Evolutionary conservation across 139 green algal species (phyloP).

Genomic region (Micractinium conductrix): DNA sequence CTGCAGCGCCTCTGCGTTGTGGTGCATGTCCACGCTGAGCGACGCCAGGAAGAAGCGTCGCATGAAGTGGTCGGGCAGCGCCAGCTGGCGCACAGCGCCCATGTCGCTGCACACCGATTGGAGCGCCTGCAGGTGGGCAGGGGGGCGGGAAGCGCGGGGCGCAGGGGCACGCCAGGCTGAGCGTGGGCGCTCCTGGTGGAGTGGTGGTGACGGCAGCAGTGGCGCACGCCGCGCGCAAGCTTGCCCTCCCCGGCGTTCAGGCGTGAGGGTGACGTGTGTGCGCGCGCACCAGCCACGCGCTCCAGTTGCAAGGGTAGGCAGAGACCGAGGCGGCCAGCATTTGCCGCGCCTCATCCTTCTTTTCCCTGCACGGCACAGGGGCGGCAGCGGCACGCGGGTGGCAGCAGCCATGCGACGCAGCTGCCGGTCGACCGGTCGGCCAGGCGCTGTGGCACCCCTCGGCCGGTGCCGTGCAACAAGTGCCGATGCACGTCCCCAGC

Average conservation of each 20-base stretch:
- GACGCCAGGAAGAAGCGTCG: constrained; percentile 80
- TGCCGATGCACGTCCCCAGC: background rate
- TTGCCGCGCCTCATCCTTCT: constrained; percentile 50
- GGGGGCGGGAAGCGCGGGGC: background rate
- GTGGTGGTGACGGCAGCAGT: background rate
- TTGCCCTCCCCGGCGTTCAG: no score
- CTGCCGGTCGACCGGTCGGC: background rate
- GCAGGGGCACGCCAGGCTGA: no score
- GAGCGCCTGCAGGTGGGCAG: constrained; percentile 59
- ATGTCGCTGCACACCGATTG: constrained; percentile 56
- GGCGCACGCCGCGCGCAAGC: background rate
- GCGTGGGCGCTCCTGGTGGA: background rate
- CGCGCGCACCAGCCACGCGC: constrained; percentile 88
- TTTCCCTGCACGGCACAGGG: constrained; percentile 27
- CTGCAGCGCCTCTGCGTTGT: constrained; percentile 82
- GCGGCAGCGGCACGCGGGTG: background rate
- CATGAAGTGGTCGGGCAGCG: constrained; percentile 80
- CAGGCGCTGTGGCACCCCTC: no score
- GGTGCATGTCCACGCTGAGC: constrained; percentile 78
- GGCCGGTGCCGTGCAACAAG: no score
- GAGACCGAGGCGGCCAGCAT: constrained; percentile 60
- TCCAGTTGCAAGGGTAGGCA: constrained; percentile 92
- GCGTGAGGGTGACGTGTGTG: no score
- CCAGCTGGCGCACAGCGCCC: constrained; percentile 24
- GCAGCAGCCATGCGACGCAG: background rate